Evolutionary conservation across 129 eudicot species (phyloP).

Genomic region (Artemisia argyi): DNA sequence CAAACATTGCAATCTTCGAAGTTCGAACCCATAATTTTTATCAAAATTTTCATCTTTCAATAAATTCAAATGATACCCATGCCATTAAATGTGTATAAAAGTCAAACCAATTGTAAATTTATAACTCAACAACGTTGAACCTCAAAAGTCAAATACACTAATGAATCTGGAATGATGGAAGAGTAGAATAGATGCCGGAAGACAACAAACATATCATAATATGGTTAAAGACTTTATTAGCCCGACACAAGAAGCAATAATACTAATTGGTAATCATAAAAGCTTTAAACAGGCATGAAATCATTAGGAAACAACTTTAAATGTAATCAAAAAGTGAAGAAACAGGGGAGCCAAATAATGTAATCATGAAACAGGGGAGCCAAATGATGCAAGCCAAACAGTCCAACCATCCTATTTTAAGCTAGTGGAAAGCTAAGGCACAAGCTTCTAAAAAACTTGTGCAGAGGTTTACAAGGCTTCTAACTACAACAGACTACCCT

Average conservation of each 20-base stretch:
- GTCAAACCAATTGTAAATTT: not conserved
- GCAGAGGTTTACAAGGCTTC: too few relatives aligned
- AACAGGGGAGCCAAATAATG: constrained; percentile 19
- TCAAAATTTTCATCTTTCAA: not conserved
- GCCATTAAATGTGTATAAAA: not conserved
- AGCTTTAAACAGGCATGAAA: constrained; percentile 13
- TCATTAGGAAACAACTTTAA: not conserved
- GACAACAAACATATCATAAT: constrained; percentile 17
- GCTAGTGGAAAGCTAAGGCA: too few relatives aligned
- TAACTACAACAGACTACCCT: too few relatives aligned
- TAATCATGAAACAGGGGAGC: too few relatives aligned
- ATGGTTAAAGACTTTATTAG: constrained; percentile 9
- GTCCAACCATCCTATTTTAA: too few relatives aligned
- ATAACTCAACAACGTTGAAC: not conserved
- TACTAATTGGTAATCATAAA: constrained; percentile 18
- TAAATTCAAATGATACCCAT: constrained; percentile 14
- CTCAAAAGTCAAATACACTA: constrained; percentile 15
- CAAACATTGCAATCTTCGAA: constrained; percentile 1
- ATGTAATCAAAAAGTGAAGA: constrained; percentile 14
- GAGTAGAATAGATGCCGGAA: not conserved
- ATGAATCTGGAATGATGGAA: constrained; percentile 17
- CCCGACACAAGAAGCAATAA: not conserved
- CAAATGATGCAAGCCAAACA: too few relatives aligned
- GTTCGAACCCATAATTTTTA: not conserved
- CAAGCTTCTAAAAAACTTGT: too few relatives aligned